These are phyloP conservation scores for Porphyridium purpureum DNA, from an alignment of 23 red algal genomes.

Conservation along the genomic window DNA sequence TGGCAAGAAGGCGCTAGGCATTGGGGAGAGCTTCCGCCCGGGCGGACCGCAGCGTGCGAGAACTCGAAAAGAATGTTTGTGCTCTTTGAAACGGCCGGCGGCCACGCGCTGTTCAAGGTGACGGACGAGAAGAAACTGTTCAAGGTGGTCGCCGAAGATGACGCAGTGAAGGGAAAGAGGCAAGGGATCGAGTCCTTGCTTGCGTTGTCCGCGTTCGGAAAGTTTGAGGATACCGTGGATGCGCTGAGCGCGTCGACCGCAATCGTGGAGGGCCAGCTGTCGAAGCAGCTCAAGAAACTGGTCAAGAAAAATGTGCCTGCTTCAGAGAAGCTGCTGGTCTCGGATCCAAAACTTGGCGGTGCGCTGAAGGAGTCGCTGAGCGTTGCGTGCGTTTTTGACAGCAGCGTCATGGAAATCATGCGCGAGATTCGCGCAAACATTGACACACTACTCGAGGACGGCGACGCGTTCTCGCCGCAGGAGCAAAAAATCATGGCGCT, in stretches of 20 bases:
- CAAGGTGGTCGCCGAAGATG: constrained; percentile 4
- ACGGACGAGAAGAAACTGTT: constrained; percentile 8
- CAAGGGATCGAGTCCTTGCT: not conserved
- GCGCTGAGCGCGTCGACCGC: constrained; percentile 64
- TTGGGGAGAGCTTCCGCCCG: too few relatives aligned
- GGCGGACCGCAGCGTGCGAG: too few relatives aligned
- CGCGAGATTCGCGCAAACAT: constrained; percentile 54
- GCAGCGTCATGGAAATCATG: constrained; percentile 31
- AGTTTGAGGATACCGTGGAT: constrained; percentile 66
- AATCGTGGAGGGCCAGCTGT: constrained; percentile 74
- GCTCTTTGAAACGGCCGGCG: constrained; percentile 85
- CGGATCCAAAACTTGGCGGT: constrained; percentile 77
- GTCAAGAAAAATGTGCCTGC: constrained; percentile 35
- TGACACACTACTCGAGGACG: constrained; percentile 32
- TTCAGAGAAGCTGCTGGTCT: constrained; percentile 54
- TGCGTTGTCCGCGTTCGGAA: constrained; percentile 12
- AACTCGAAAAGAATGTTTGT: constrained; percentile 71
- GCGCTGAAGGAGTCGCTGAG: constrained; percentile 76
- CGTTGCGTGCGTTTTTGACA: constrained; percentile 61
- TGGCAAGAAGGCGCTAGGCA: too few relatives aligned
- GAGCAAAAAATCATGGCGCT: constrained; percentile 52
- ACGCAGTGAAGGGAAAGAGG: too few relatives aligned
- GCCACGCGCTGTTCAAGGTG: constrained; percentile 92
- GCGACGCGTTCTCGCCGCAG: constrained; percentile 12
- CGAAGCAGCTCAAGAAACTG: constrained; percentile 85